Percentiles rank a stretch among this genome's conserved stretches.
phyloP scores from a whole-genome alignment of 441 rosid species.

The Francoa sonchifolia region DNA sequence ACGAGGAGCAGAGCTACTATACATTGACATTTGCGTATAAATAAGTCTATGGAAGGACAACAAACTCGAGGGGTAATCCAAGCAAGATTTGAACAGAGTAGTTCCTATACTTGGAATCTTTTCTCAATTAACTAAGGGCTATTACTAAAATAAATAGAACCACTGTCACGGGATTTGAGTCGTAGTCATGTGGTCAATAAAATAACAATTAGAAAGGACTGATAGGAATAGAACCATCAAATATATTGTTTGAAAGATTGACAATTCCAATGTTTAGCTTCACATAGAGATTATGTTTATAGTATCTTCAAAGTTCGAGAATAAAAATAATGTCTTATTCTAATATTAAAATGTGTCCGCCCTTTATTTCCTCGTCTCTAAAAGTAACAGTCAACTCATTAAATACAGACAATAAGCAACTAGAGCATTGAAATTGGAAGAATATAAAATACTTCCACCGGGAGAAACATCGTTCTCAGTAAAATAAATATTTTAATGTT shows the following conservation, averaged over 20 bases:
- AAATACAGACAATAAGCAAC: slow-evolving; percentile 18
- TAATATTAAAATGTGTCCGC: slow-evolving; percentile 3
- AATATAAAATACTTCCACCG: slow-evolving; percentile 6
- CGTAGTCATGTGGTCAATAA: no score
- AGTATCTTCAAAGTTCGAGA: slow-evolving; percentile 2
- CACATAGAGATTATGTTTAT: slow-evolving; percentile 4
- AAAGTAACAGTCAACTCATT: slow-evolving; percentile 9
- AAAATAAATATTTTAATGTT: slow-evolving; percentile 19
- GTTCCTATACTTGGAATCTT: no score
- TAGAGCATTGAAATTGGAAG: slow-evolving; percentile 18
- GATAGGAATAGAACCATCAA: slow-evolving; percentile 59
- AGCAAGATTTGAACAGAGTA: no score
- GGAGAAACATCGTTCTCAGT: slow-evolving; percentile 20
- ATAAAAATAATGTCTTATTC: slow-evolving; percentile 8
- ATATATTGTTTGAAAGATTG: slow-evolving; percentile 35
- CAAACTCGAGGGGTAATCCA: no score
- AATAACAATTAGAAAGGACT: slow-evolving; percentile 12
- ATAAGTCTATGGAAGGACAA: no score
- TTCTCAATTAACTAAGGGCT: no score
- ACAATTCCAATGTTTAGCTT: slow-evolving; percentile 17
- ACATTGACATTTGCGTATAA: no score
- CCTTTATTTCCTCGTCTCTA: slow-evolving; percentile 16
- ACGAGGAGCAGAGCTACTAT: background rate
- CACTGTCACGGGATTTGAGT: no score
- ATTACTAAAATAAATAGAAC: no score